Evolutionary conservation across 495 filamentous ascomycete genomes (phyloP).

Genomic region (Sporormia fimetaria): DNA sequence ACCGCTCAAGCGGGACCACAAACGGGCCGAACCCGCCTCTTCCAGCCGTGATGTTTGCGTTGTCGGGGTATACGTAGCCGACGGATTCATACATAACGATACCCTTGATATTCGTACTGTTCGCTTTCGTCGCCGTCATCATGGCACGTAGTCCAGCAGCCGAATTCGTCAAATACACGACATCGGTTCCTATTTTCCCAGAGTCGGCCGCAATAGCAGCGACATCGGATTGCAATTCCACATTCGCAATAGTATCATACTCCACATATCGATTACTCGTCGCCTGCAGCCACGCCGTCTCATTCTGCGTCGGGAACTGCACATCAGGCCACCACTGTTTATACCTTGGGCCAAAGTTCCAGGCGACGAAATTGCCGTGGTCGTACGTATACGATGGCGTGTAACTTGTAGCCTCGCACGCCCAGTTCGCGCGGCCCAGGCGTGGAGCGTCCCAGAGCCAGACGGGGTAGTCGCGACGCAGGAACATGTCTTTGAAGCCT

Average conservation of each 20-base stretch:
- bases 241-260: slow-evolving; percentile 34
- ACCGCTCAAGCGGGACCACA: slow-evolving; percentile 35
- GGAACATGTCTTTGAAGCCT: slow-evolving; percentile 41
- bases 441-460: slow-evolving; percentile 40
- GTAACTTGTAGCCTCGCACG: slow-evolving; percentile 34
- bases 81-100: slow-evolving; percentile 41
- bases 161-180: slow-evolving; percentile 39
- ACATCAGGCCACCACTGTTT: slow-evolving; percentile 36
- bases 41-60: slow-evolving; percentile 29
- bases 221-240: slow-evolving; percentile 34
- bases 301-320: slow-evolving; percentile 34
- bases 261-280: slow-evolving; percentile 37
- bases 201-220: slow-evolving; percentile 38
- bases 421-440: slow-evolving; percentile 39
- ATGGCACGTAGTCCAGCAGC: slow-evolving; percentile 37
- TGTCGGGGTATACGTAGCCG: slow-evolving; percentile 38
- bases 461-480: slow-evolving; percentile 39
- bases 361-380: slow-evolving; percentile 35
- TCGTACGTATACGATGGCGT: slow-evolving; percentile 32
- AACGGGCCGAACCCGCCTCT: slow-evolving; percentile 31
- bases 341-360: slow-evolving; percentile 38
- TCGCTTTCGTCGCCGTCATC: slow-evolving; percentile 34
- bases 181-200: slow-evolving; percentile 34
- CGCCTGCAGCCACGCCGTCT: slow-evolving; percentile 35
- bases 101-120: slow-evolving; percentile 38